Percentiles rank a stretch among this genome's conserved stretches.
phyloP scores from a whole-genome alignment of 352 stramenopile genomes.

The Globisporangium radiosum region DNA sequence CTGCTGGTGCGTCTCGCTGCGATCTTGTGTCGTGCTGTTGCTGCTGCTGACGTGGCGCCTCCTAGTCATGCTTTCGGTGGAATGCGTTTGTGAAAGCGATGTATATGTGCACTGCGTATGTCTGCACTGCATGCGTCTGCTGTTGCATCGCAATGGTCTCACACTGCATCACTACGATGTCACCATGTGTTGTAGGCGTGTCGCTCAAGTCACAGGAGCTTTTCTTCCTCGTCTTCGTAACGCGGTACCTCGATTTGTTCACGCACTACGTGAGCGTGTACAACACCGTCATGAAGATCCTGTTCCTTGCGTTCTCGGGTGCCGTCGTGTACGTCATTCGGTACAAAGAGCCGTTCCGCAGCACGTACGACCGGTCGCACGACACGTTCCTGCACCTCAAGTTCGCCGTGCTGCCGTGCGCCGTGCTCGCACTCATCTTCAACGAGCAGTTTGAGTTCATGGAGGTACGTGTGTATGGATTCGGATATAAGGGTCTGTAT shows the following conservation, averaged over 20 bases:
- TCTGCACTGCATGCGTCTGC: not conserved
- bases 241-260: constrained; percentile 98
- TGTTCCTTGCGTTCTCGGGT: constrained; percentile 96
- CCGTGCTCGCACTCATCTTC: constrained; percentile 93
- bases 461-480: constrained; percentile 29
- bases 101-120: not conserved
- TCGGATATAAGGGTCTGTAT: no score
- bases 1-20: constrained; percentile 36
- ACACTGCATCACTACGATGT: no score
- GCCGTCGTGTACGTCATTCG: constrained; percentile 99
- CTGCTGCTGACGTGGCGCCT: not conserved
- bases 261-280: constrained; percentile 94
- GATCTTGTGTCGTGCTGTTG: not conserved
- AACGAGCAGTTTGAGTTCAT: constrained; percentile 91
- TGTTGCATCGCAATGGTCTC: not conserved
- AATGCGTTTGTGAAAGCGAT: not conserved
- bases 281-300: constrained; percentile 99
- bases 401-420: constrained; percentile 95
- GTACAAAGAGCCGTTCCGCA: constrained; percentile 93
- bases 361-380: constrained; percentile 98
- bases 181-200: constrained; percentile 70
- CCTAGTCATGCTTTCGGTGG: no score
- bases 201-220: constrained; percentile 99
- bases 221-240: constrained; percentile 98
- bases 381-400: constrained; percentile 99